Evolutionary conservation across 106 monocot species (phyloP).

Genomic region (Chionographis japonica): DNA sequence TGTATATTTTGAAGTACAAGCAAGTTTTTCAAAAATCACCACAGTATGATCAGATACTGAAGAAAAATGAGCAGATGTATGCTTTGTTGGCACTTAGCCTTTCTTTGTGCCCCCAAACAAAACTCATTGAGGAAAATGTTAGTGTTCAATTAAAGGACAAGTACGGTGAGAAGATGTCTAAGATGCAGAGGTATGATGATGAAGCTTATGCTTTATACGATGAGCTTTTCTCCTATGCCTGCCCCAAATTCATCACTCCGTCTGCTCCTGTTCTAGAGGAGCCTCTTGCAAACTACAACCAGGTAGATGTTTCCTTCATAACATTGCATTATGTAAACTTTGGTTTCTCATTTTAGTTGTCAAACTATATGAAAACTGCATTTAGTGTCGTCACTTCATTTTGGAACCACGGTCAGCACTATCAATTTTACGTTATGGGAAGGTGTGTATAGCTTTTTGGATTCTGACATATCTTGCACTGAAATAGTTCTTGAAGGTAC

Average conservation of each 20-base stretch:
- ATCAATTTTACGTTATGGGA: too few species aligned
- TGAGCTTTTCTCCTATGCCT: conserved; percentile 94
- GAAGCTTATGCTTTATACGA: conserved; percentile 87
- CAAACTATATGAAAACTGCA: too few species aligned
- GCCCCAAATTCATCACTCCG: conserved; percentile 95
- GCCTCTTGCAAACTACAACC: conserved; percentile 89
- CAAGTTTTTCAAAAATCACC: conserved; percentile 95
- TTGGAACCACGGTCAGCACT: too few species aligned
- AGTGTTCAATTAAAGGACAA: conserved; percentile 81
- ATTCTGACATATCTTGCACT: too few species aligned
- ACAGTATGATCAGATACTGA: conserved; percentile 93
- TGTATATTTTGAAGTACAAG: conserved; percentile 89
- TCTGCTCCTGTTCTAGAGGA: conserved; percentile 70
- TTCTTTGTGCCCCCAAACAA: conserved; percentile 81
- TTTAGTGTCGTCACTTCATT: too few species aligned
- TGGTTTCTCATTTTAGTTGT: neutral
- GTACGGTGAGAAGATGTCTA: conserved; percentile 91
- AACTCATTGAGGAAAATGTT: conserved; percentile 88
- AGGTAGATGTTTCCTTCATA: conserved; percentile 42
- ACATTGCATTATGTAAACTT: neutral
- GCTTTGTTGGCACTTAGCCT: conserved; percentile 83
- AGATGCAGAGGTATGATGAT: conserved; percentile 93
- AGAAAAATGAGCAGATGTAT: conserved; percentile 99
- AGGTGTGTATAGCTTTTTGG: too few species aligned
- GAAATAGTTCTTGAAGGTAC: too few species aligned